A percentile compares a stretch with the other conserved stretches of the same genome.
Evolutionary conservation across 306 rosid species (phyloP).

Genomic region (Cajanus cajan): DNA sequence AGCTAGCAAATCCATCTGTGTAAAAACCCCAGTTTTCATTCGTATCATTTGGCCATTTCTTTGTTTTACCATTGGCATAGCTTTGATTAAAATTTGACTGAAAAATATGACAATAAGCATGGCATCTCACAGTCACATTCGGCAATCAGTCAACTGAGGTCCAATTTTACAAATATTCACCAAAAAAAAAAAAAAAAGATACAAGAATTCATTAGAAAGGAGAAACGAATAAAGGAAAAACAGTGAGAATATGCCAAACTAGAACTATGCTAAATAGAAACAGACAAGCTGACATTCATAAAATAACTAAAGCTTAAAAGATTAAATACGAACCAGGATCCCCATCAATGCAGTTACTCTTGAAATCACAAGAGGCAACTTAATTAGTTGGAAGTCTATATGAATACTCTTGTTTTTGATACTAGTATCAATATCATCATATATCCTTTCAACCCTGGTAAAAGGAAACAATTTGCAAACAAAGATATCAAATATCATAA

Average conservation of each 20-base stretch:
- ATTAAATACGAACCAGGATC: slow-evolving; percentile 66
- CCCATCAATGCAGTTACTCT: slow-evolving; percentile 91
- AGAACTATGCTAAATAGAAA: neutral
- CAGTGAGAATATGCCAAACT: neutral
- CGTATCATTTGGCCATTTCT: neutral
- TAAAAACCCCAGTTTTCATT: neutral
- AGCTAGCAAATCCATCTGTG: neutral
- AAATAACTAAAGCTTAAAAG: neutral
- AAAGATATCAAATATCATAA: slow-evolving; percentile 8
- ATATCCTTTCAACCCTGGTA: slow-evolving; percentile 83
- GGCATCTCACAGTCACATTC: neutral
- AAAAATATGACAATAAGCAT: neutral
- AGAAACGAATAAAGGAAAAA: neutral
- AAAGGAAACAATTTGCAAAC: slow-evolving; percentile 20
- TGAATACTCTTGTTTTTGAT: slow-evolving; percentile 41
- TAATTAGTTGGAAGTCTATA: slow-evolving; percentile 50
- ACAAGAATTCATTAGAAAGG: neutral
- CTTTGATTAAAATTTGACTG: neutral
- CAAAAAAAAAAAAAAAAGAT: neutral
- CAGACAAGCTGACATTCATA: neutral
- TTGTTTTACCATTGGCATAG: neutral
- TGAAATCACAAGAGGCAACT: slow-evolving; percentile 81
- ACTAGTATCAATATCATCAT: slow-evolving; percentile 56
- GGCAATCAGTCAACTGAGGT: neutral
- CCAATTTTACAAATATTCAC: neutral